Percentiles rank a stretch among this genome's conserved stretches.
These are phyloP conservation scores for Lipomyces oligophaga DNA, from an alignment of 805 yeast genomes.

Conservation along the genomic window DNA sequence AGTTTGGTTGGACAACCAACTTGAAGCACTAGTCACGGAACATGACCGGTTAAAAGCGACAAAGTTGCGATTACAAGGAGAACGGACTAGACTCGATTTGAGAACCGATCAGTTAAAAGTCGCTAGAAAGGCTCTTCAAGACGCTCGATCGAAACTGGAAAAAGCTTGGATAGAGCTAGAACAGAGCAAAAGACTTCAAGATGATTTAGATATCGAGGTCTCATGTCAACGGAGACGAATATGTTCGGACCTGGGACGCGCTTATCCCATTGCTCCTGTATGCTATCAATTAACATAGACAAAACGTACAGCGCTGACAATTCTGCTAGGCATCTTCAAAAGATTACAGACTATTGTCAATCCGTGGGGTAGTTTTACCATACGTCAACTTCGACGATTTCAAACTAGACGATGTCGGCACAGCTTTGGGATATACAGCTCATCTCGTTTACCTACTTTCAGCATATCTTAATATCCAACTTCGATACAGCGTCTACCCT, in stretches of 20 bases:
- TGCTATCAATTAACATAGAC: no score
- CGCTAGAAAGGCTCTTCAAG: conserved; percentile 5
- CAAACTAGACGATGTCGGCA: conserved; percentile 31
- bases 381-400: conserved; percentile 27
- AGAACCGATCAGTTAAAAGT: conserved; percentile 11
- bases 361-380: conserved; percentile 39
- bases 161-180: conserved; percentile 3
- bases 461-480: conserved; percentile 43
- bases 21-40: conserved; percentile 10
- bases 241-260: conserved; percentile 31
- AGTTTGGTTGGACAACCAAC: conserved; percentile 12
- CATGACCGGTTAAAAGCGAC: conserved; percentile 2
- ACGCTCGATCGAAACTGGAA: not conserved
- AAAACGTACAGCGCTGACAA: no score
- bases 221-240: conserved; percentile 31
- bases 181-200: not conserved
- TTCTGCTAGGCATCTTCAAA: conserved; percentile 15
- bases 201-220: conserved; percentile 8
- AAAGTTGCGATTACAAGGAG: conserved; percentile 6
- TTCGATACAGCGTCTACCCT: conserved; percentile 49
- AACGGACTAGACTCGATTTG: conserved; percentile 5
- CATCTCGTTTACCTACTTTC: conserved; percentile 44
- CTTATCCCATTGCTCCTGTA: conserved; percentile 37
- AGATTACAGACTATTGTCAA: conserved; percentile 34
- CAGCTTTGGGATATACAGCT: conserved; percentile 49